phyloP scores from a whole-genome alignment of 768 basidiomycete genomes.

The Calocybe indica region DNA sequence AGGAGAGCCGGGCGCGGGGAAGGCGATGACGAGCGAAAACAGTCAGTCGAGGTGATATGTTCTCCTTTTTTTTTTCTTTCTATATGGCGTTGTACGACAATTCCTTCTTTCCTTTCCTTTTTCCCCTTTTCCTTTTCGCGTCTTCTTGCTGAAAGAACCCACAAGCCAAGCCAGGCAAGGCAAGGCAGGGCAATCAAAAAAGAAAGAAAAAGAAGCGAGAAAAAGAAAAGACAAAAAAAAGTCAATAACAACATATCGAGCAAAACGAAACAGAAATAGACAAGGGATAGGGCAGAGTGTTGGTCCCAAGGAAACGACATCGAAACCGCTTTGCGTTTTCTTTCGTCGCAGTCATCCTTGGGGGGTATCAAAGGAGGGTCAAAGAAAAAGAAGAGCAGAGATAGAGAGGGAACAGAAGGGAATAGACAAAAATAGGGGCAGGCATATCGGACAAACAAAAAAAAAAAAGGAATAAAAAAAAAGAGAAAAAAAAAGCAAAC shows the following conservation, averaged over 20 bases:
- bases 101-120: too few relatives aligned
- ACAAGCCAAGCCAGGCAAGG: background rate
- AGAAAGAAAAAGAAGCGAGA: conserved; percentile 1
- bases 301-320: conserved; percentile 2
- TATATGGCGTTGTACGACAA: too few relatives aligned
- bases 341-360: background rate
- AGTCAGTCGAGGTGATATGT: background rate
- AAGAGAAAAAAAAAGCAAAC: conserved; percentile 15
- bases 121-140: background rate
- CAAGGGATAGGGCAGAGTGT: background rate
- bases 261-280: background rate
- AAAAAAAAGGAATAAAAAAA: conserved; percentile 13
- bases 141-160: background rate
- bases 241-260: background rate
- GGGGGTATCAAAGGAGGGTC: background rate
- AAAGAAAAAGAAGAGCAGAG: background rate
- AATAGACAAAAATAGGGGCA: background rate
- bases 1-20: too few relatives aligned
- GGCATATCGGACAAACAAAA: conserved; percentile 1
- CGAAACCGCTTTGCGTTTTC: background rate
- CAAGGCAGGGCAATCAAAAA: background rate
- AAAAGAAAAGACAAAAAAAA: background rate
- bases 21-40: background rate
- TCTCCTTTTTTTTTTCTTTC: too few relatives aligned
- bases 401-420: background rate